Conservation (phyloP, 2,329 filamentous ascomycete genomes). For the Sarocladium kiliense region DNA sequence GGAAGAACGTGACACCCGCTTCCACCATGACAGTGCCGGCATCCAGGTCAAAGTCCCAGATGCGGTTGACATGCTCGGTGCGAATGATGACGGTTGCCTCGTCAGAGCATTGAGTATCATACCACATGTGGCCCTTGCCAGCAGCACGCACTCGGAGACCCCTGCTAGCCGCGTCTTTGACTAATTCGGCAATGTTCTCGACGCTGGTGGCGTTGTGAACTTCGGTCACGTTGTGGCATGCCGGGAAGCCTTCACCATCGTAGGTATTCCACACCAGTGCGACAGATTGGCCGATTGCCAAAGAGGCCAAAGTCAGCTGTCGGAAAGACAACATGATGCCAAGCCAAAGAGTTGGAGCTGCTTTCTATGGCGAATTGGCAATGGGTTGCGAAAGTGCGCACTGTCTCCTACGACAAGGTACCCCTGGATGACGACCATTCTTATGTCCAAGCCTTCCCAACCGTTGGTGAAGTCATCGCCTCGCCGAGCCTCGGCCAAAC, state of each 20-base stretch:
- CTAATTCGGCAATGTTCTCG: slow-evolving; percentile 35
- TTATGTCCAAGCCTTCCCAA: neutral
- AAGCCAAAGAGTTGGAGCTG: neutral
- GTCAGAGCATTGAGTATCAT: slow-evolving; percentile 49
- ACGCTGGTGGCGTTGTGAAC: slow-evolving; percentile 40
- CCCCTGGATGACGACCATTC: neutral
- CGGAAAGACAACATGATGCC: slow-evolving; percentile 7
- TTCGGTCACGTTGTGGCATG: slow-evolving; percentile 39
- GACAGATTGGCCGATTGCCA: neutral
- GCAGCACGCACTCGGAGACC: slow-evolving; percentile 39
- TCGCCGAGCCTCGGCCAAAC: slow-evolving; percentile 1
- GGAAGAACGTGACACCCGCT: slow-evolving; percentile 46
- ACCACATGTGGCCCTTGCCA: slow-evolving; percentile 48
- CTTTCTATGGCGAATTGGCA: neutral
- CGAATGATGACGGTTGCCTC: slow-evolving; percentile 42
- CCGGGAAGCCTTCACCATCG: slow-evolving; percentile 41
- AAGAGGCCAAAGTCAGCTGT: neutral
- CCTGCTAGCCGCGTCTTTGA: slow-evolving; percentile 32
- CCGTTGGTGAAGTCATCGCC: neutral
- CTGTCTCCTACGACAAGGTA: neutral
- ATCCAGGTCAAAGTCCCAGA: slow-evolving; percentile 37
- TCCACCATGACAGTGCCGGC: slow-evolving; percentile 43
- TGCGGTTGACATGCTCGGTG: slow-evolving; percentile 37
- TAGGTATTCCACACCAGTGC: slow-evolving; percentile 39
- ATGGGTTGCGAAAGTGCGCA: neutral